Conservation (phyloP, 1,139 yeast genomes). For the Casaregolazyma lundiana region DNA sequence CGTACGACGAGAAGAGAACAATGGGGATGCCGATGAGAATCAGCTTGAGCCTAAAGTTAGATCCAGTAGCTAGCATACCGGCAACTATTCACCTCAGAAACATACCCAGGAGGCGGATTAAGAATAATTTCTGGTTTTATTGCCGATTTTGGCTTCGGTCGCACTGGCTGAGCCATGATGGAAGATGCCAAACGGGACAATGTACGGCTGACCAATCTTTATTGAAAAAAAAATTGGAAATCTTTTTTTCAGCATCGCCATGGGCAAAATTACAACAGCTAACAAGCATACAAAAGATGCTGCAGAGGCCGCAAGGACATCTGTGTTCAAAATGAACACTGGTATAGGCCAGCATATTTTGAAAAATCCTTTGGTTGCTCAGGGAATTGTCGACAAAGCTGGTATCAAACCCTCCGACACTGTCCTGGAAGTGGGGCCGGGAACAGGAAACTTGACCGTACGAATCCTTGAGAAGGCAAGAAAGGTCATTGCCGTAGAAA, state of each 20-base stretch:
- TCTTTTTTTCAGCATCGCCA: constrained; percentile 9
- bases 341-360: constrained; percentile 95
- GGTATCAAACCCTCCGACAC: constrained; percentile 86
- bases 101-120: constrained; percentile 9
- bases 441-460: constrained; percentile 97
- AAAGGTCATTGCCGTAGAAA: constrained; percentile 90
- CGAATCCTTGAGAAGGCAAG: constrained; percentile 87
- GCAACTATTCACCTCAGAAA: not conserved
- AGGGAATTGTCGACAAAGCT: constrained; percentile 97
- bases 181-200: not conserved
- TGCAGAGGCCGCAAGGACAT: constrained; percentile 32
- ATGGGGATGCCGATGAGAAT: constrained; percentile 41
- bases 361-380: constrained; percentile 94
- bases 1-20: constrained; percentile 37
- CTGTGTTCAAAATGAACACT: constrained; percentile 93
- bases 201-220: constrained; percentile 11
- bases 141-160: not conserved
- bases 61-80: too few relatives aligned
- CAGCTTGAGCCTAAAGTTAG: constrained; percentile 31
- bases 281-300: constrained; percentile 15
- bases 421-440: constrained; percentile 97
- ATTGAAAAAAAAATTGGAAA: too few relatives aligned
- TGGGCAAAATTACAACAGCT: constrained; percentile 25
- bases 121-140: not conserved
- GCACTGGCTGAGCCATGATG: not conserved